Conservation (phyloP, 176 grass and related monocot genomes). For the Oryza meridionalis region DNA sequence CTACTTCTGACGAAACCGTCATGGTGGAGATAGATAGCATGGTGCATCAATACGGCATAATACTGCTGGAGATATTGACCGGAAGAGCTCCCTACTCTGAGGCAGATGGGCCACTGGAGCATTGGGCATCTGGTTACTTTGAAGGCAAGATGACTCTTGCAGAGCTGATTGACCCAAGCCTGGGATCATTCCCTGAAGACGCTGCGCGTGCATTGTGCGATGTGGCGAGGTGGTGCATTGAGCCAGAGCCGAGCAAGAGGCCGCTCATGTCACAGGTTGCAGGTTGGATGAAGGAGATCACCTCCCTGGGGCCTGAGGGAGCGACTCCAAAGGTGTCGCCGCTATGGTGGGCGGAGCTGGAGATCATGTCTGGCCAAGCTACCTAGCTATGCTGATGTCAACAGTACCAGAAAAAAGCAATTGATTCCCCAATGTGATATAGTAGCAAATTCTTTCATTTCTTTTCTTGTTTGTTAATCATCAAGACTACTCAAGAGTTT, state of each 20-base stretch:
- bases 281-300: slow-evolving; percentile 62
- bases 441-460: slow-evolving; percentile 37
- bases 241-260: slow-evolving; percentile 54
- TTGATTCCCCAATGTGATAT: not conserved
- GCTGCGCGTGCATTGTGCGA: slow-evolving; percentile 46
- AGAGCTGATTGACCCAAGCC: slow-evolving; percentile 58
- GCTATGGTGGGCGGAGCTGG: slow-evolving; percentile 96
- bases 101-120: slow-evolving; percentile 38
- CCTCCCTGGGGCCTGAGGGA: slow-evolving; percentile 63
- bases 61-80: slow-evolving; percentile 78
- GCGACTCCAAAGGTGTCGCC: slow-evolving; percentile 78
- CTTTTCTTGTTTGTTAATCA: not conserved
- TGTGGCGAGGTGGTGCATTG: slow-evolving; percentile 58
- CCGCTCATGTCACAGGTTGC: slow-evolving; percentile 61
- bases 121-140: slow-evolving; percentile 39
- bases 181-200: slow-evolving; percentile 44
- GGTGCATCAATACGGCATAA: slow-evolving; percentile 61
- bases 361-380: slow-evolving; percentile 56
- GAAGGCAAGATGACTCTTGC: slow-evolving; percentile 41
- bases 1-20: not conserved
- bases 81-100: slow-evolving; percentile 49
- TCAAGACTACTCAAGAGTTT: not conserved
- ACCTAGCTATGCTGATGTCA: not conserved
- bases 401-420: not conserved
- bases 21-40: slow-evolving; percentile 21